Evolutionary conservation across 1,139 yeast genomes (phyloP), one percentile per base, ranked within the genome.

Genomic region (Arxiozyma telluris): DNA sequence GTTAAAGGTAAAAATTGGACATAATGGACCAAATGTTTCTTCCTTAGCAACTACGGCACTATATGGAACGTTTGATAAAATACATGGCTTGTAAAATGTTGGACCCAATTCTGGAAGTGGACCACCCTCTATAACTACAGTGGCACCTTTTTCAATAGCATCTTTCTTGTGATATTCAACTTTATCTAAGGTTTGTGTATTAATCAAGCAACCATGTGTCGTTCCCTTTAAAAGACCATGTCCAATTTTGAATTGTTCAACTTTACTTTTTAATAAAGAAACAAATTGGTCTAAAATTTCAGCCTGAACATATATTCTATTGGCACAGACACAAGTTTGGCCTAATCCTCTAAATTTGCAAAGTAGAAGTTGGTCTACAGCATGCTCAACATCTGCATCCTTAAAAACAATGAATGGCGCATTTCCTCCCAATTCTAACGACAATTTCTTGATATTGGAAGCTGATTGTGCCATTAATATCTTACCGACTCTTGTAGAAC

Each of bases 1-100:
- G 18, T 75, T 73, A 68, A 89, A 84, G 58, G 80, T 78, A 59
- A 86, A 78, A 45, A 90, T 71, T 1, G 94, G 93, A 53, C 93
- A 94, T 49, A 90, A 75, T 5, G 97, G 97, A 15, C 96, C 97
- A 68, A 90, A 90, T 1, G 95, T 88, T 72, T 90, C 97, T 62
- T 88, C 94, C 39, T 72, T 65, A 55, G 82, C 75, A 27, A 89
- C 85, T 54, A 71, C 66, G 78, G 89, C 87, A 44, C 78, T 78
- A 8, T 75, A 71, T 51, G 87, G 80, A 43, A 87, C 90, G 58
- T 82, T 78, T 15, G 81, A 75, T 55, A 90, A 68, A 11, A 90
- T 81, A 0, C 94, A 86, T 54, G 94, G 87, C 20, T 83, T 83
- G 67, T 82, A 90, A 71, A 87, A 90, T 63, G 80, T 78, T 50